A percentile compares a stretch with the other conserved stretches of the same genome.
Conservation (phyloP, 164 flowering plant species). For the Platanus orientalis region DNA sequence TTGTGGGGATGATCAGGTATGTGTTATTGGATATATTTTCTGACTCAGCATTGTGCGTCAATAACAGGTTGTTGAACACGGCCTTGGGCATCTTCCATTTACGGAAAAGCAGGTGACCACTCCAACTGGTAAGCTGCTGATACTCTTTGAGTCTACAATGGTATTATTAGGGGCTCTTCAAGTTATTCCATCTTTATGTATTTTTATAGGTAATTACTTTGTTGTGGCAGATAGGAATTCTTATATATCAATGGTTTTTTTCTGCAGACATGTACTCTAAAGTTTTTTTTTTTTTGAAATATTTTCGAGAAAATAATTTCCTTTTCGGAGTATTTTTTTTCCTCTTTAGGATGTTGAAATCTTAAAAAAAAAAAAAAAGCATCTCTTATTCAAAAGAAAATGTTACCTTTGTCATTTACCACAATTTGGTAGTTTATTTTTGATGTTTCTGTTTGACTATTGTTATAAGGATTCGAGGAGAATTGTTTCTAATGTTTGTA, state of each 20-base stretch:
- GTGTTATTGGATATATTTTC: constrained; percentile 2
- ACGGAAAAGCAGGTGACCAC: constrained; percentile 96
- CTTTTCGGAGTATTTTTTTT: too few species aligned
- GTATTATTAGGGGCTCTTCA: background rate
- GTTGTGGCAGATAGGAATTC: background rate
- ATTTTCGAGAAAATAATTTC: too few species aligned
- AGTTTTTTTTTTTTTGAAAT: too few species aligned
- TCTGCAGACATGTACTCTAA: background rate
- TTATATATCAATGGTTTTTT: background rate
- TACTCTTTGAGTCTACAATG: background rate
- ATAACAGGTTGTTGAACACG: constrained; percentile 95
- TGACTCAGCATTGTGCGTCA: constrained; percentile 3
- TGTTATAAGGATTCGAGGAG: background rate
- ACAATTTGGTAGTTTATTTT: background rate
- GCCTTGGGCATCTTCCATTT: constrained; percentile 97
- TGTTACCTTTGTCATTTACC: background rate
- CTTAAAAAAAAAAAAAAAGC: too few species aligned
- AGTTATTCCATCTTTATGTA: background rate
- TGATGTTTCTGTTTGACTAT: background rate
- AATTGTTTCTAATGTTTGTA: background rate
- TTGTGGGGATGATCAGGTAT: background rate
- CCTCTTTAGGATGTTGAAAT: background rate
- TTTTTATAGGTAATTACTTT: background rate
- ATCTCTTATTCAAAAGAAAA: too few species aligned
- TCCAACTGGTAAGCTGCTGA: constrained; percentile 79